phyloP scores from a whole-genome alignment of 257 asterid genomes.

The Datura wrightii region DNA sequence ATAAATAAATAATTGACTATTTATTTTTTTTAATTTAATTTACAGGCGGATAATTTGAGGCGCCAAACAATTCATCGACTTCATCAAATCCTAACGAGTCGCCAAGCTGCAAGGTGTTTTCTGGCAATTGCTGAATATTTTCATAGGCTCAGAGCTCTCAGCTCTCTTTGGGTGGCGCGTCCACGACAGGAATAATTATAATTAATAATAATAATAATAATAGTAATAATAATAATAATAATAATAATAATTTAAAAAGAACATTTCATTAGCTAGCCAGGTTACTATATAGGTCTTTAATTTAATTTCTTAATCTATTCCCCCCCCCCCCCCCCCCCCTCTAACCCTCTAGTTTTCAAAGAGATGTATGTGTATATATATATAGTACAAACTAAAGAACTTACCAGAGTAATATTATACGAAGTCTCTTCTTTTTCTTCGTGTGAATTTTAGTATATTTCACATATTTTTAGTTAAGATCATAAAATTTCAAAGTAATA shows the following conservation, averaged over 20 bases:
- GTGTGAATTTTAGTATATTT: too few species aligned
- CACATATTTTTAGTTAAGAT: too few species aligned
- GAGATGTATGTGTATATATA: background rate
- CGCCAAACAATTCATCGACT: slow-evolving; percentile 70
- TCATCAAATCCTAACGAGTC: slow-evolving; percentile 66
- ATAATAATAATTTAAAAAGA: too few species aligned
- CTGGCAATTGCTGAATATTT: slow-evolving; percentile 78
- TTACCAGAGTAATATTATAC: too few species aligned
- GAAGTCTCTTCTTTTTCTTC: too few species aligned
- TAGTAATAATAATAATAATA: too few species aligned
- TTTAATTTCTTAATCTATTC: too few species aligned
- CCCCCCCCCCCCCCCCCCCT: background rate
- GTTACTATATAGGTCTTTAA: too few species aligned
- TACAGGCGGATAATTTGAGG: slow-evolving; percentile 81
- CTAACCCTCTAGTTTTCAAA: background rate
- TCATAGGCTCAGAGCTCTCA: slow-evolving; percentile 87
- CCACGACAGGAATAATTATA: slow-evolving; percentile 34
- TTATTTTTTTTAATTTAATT: background rate
- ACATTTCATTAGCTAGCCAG: too few species aligned
- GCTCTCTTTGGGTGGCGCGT: slow-evolving; percentile 79
- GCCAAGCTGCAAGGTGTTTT: slow-evolving; percentile 75
- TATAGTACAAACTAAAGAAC: background rate
- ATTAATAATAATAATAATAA: too few species aligned
- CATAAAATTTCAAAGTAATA: too few species aligned
- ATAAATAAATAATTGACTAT: background rate